Percentiles rank a stretch among this genome's conserved stretches.
These are phyloP conservation scores for Gomphus bonarii DNA, from an alignment of 1,284 basidiomycete species.

Conservation along the genomic window DNA sequence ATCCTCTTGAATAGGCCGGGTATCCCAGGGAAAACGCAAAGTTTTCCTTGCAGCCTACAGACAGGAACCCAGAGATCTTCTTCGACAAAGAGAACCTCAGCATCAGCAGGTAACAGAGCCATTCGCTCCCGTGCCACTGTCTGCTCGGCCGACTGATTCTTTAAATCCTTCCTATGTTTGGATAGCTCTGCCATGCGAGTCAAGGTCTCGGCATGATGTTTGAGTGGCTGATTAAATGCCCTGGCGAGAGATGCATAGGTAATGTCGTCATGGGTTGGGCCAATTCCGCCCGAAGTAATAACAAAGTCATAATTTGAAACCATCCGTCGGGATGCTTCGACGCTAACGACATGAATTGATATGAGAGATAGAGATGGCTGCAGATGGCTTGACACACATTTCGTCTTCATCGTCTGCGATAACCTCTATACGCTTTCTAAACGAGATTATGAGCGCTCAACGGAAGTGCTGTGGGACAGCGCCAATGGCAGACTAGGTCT, in stretches of 20 bases:
- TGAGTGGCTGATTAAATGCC: slow-evolving; percentile 71
- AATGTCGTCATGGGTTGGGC: slow-evolving; percentile 85
- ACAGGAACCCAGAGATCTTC: slow-evolving; percentile 85
- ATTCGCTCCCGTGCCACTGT: slow-evolving; percentile 65
- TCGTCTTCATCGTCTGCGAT: slow-evolving; percentile 85
- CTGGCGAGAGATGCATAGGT: slow-evolving; percentile 82
- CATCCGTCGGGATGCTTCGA: slow-evolving; percentile 79
- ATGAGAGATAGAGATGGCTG: slow-evolving; percentile 3
- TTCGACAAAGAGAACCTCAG: slow-evolving; percentile 66
- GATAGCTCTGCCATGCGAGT: slow-evolving; percentile 64
- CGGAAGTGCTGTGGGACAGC: not conserved
- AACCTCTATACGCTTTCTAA: slow-evolving; percentile 81
- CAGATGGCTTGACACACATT: slow-evolving; percentile 50
- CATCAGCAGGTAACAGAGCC: slow-evolving; percentile 72
- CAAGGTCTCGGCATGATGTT: slow-evolving; percentile 75
- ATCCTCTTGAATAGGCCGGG: slow-evolving; percentile 78
- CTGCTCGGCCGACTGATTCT: slow-evolving; percentile 61
- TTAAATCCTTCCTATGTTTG: slow-evolving; percentile 44
- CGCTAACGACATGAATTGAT: slow-evolving; percentile 30
- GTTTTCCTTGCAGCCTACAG: slow-evolving; percentile 69
- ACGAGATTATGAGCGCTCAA: not conserved
- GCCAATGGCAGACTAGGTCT: slow-evolving; percentile 21
- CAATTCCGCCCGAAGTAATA: slow-evolving; percentile 79
- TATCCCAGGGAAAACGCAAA: slow-evolving; percentile 89
- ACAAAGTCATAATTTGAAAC: slow-evolving; percentile 82